A percentile compares a stretch with the other conserved stretches of the same genome.
Evolutionary conservation across 2,329 filamentous ascomycete genomes (phyloP).

Genomic region (Chaetomium globosum): DNA sequence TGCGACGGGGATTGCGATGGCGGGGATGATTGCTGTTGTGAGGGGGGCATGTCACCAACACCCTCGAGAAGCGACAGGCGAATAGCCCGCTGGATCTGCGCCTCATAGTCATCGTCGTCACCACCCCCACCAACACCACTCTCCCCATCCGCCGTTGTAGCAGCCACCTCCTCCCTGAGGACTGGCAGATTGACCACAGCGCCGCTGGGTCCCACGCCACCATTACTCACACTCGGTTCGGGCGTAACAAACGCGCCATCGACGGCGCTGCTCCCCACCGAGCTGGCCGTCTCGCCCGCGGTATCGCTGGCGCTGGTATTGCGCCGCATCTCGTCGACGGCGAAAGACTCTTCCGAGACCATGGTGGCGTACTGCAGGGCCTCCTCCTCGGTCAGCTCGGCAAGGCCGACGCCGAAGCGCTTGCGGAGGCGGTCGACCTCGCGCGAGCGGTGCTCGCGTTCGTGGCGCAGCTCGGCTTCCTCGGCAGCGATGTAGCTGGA

Average conservation of each 20-base stretch:
- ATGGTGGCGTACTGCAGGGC: conserved; percentile 66
- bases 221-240: conserved; percentile 53
- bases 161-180: conserved; percentile 45
- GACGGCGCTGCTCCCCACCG: conserved; percentile 37
- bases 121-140: conserved; percentile 36
- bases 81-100: conserved; percentile 64
- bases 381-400: conserved; percentile 67
- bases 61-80: conserved; percentile 63
- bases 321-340: conserved; percentile 59
- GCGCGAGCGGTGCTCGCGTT: conserved; percentile 66
- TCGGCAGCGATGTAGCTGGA: conserved; percentile 87
- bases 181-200: conserved; percentile 23
- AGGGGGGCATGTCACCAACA: conserved; percentile 45
- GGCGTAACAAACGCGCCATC: conserved; percentile 54
- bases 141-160: conserved; percentile 52
- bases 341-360: conserved; percentile 64
- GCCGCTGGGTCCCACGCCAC: conserved; percentile 35
- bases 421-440: conserved; percentile 72
- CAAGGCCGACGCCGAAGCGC: conserved; percentile 82
- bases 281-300: conserved; percentile 40
- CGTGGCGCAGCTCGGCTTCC: conserved; percentile 73
- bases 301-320: conserved; percentile 52
- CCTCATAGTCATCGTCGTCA: conserved; percentile 61
- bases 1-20: conserved; percentile 42
- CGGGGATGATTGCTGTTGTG: neutral